A percentile compares a stretch with the other conserved stretches of the same genome.
These are phyloP conservation scores for Leccinum arenicola DNA, from an alignment of 768 basidiomycete species.

Conservation along the genomic window DNA sequence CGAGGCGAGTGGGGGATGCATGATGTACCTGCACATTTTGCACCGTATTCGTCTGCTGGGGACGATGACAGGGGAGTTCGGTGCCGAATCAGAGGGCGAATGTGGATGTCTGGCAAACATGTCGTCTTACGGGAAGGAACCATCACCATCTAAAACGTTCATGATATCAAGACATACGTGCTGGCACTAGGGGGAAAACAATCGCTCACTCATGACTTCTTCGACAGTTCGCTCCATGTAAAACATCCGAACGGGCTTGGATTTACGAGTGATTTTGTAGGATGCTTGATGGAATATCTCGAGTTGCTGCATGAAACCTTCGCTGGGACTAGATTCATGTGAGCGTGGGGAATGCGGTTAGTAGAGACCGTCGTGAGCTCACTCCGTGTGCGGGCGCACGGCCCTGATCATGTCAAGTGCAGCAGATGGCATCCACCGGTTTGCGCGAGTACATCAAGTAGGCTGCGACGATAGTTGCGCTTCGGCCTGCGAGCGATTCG, in stretches of 20 bases:
- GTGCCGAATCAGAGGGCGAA: constrained; percentile 58
- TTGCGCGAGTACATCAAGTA: constrained; percentile 80
- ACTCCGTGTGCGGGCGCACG: constrained; percentile 72
- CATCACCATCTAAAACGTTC: constrained; percentile 75
- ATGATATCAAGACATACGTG: too few relatives aligned
- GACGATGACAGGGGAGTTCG: constrained; percentile 54
- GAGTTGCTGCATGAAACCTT: constrained; percentile 78
- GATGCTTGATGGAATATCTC: constrained; percentile 73
- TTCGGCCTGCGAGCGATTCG: constrained; percentile 54
- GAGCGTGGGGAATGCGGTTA: background rate
- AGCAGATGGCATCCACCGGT: constrained; percentile 48
- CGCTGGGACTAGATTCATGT: constrained; percentile 64
- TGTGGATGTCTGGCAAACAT: constrained; percentile 78
- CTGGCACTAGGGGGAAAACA: background rate
- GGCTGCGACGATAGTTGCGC: constrained; percentile 81
- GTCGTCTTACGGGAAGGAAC: constrained; percentile 55
- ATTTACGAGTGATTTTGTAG: constrained; percentile 61
- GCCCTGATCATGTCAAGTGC: constrained; percentile 70
- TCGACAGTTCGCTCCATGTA: constrained; percentile 76
- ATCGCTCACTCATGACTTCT: constrained; percentile 72
- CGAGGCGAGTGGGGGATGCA: background rate
- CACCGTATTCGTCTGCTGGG: constrained; percentile 75
- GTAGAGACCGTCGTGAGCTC: constrained; percentile 25
- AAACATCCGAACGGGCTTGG: constrained; percentile 75
- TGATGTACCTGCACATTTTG: constrained; percentile 79